phyloP scores from a whole-genome alignment of 495 filamentous ascomycete species.

The Hyaloscypha finlandica region DNA sequence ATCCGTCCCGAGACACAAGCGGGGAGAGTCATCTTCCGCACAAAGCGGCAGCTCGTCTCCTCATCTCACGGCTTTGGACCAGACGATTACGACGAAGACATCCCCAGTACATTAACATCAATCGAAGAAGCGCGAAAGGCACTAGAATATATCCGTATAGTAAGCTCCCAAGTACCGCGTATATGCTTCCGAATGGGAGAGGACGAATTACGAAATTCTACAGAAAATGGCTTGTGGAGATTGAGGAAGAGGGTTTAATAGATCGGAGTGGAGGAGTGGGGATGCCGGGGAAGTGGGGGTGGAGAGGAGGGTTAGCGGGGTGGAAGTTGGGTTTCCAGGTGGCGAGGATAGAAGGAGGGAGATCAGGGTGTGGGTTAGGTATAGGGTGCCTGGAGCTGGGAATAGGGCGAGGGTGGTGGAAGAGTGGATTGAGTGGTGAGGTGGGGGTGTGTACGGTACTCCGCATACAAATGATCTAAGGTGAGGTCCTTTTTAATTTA shows the following conservation, averaged over 20 bases:
- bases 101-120: not conserved
- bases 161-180: not conserved
- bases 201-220: not conserved
- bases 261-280: too few species aligned
- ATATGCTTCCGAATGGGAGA: too few species aligned
- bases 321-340: not conserved
- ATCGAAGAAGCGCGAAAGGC: slow-evolving; percentile 4
- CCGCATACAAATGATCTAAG: too few species aligned
- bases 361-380: not conserved
- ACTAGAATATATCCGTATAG: slow-evolving; percentile 5
- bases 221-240: slow-evolving; percentile 13
- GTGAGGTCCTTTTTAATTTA: too few species aligned
- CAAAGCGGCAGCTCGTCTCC: not conserved
- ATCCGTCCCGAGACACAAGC: slow-evolving; percentile 5
- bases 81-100: not conserved
- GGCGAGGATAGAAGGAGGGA: not conserved
- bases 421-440: not conserved
- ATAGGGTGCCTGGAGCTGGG: not conserved
- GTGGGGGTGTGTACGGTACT: not conserved
- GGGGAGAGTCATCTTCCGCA: not conserved
- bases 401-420: not conserved
- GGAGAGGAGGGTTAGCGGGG: not conserved
- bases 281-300: not conserved
- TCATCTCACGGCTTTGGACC: not conserved
- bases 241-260: slow-evolving; percentile 21